A percentile compares a stretch with the other conserved stretches of the same genome.
Evolutionary conservation across 2,329 filamentous ascomycete species (phyloP).

Genomic region (Cladophialophora bantiana): DNA sequence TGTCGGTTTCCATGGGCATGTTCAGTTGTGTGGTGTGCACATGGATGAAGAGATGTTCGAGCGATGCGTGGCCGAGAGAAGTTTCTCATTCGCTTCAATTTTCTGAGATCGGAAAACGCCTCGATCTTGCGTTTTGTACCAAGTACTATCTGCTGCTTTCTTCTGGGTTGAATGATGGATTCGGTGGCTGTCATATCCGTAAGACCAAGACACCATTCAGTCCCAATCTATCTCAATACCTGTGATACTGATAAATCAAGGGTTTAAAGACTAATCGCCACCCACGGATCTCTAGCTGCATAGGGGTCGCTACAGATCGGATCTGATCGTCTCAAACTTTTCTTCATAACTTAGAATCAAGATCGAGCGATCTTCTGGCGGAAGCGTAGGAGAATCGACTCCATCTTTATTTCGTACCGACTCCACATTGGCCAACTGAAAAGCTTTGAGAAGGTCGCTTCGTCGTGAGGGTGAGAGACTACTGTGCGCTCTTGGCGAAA

Average conservation of each 20-base stretch:
- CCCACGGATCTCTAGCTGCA: neutral
- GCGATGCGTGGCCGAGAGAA: neutral
- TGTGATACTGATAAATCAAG: neutral
- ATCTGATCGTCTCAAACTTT: neutral
- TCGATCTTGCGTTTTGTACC: no score
- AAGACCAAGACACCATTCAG: neutral
- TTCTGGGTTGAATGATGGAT: neutral
- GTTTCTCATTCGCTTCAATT: neutral
- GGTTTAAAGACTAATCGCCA: conserved; percentile 11
- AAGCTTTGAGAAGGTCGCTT: neutral
- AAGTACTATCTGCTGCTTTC: neutral
- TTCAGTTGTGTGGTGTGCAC: conserved; percentile 6
- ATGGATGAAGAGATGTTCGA: neutral
- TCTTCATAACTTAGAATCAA: neutral
- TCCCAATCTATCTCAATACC: neutral
- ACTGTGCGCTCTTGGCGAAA: neutral
- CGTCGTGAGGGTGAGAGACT: neutral
- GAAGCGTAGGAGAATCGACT: conserved; percentile 5
- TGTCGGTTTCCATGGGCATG: conserved; percentile 12
- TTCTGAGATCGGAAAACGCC: no score
- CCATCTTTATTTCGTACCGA: neutral
- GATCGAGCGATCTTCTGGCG: neutral
- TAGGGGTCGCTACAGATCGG: neutral
- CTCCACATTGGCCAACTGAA: neutral
- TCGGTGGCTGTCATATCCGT: conserved; percentile 5